Percentiles rank a stretch among this genome's conserved stretches.
These are phyloP conservation scores for Tricholoma bakamatsutake DNA, from an alignment of 768 basidiomycete species.

Conservation along the genomic window DNA sequence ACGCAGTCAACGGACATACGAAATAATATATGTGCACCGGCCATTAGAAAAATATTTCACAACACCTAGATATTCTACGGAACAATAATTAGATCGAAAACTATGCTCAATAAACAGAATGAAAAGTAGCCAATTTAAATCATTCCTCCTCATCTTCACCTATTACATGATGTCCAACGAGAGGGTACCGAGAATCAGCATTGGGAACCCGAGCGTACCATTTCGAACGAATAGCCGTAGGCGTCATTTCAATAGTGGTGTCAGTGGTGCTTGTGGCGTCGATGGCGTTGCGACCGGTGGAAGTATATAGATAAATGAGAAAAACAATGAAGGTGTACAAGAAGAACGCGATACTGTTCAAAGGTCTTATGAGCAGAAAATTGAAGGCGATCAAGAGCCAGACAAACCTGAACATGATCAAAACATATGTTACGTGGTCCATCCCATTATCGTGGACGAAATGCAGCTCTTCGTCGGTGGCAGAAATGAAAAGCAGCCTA, in stretches of 20 bases:
- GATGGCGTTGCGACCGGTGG: slow-evolving; percentile 52
- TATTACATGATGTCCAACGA: slow-evolving; percentile 19
- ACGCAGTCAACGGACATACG: too few relatives aligned
- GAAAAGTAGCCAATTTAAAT: not conserved
- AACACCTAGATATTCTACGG: not conserved
- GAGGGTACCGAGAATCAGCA: slow-evolving; percentile 16
- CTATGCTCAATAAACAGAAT: not conserved
- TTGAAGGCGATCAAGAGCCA: slow-evolving; percentile 1
- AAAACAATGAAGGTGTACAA: slow-evolving; percentile 69
- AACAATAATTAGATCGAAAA: slow-evolving; percentile 1
- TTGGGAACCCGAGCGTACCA: slow-evolving; percentile 64
- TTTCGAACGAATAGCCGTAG: slow-evolving; percentile 30
- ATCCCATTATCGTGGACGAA: slow-evolving; percentile 66
- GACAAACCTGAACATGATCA: slow-evolving; percentile 74
- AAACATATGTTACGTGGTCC: slow-evolving; percentile 88
- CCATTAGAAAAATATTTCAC: not conserved
- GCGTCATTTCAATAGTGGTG: slow-evolving; percentile 12
- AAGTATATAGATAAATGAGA: slow-evolving; percentile 64
- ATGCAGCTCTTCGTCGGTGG: slow-evolving; percentile 84
- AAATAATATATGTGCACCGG: too few relatives aligned
- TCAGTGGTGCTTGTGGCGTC: not conserved
- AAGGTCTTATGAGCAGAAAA: not conserved
- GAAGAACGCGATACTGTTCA: slow-evolving; percentile 61
- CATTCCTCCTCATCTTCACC: slow-evolving; percentile 30
- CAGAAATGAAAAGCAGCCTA: slow-evolving; percentile 85